Base-by-base conservation (phyloP, 1,284 basidiomycete genomes). In the Butyriboletus appendiculatus region DNA sequence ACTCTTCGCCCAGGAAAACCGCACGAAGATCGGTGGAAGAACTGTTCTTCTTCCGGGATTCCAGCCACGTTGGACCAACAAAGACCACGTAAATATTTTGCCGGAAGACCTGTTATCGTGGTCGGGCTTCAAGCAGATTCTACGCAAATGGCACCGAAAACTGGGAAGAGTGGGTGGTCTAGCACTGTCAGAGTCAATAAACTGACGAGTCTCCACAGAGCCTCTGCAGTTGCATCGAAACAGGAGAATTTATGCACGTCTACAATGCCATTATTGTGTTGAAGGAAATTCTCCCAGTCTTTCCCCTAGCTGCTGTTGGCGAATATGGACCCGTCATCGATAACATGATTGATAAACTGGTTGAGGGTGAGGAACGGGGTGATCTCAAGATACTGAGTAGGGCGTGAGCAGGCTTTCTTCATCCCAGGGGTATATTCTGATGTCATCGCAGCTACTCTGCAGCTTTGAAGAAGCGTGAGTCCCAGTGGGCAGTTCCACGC, bases 231-330 rank as follows among this genome's bases (percentile, higher is more conserved):
- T 86, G 82, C 62, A 82, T 89, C 47, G 78, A 84, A 67, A 83
- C 83, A 2, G 86, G 87, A 61, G 94, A 95, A 65, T 97, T 94
- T 70, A 95, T 96, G 90, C 92, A 94, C 65, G 90, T 96, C 53
- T 94, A 95, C 71, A 98, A 98, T 66, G 84, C 92, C 12, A 90
- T 97, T 66, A 83, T 95, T 43, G 86, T 97, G 24, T 78, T 96
- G 54, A 93, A 94, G 63, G 92, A 96, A 68, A 84, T 98, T 33
- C 80, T 96, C 42, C 88, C 91, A 2, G 87, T 90, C 45, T 96
- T 95, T 73, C 96, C 96, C 16, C 67, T 91, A 32, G 81, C 85
- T 43, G 73, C 82, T 18, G 81, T 88, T 38, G 67, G 71, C 39
- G 77, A 78, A 49, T 74, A 77, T 33, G 89, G 89, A 14, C 68